These are phyloP conservation scores for Trifolium subterraneum DNA, from an alignment of 306 rosid species.

Conservation along the genomic window DNA sequence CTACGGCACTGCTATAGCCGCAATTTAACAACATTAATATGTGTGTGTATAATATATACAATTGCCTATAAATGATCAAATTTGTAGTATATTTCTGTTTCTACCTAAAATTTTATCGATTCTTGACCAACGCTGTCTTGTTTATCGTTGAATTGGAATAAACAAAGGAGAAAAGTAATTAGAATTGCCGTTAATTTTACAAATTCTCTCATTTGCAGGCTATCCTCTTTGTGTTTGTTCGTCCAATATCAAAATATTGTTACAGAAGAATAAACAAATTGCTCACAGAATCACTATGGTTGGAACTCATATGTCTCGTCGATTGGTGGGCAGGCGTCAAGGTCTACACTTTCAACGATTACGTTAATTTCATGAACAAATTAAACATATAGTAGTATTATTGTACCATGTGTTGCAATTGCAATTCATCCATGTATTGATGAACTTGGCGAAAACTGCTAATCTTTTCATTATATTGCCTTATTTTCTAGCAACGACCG, in stretches of 20 bases:
- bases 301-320: slow-evolving; percentile 81
- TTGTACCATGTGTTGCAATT: neutral
- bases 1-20: too few species aligned
- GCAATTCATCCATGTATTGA: slow-evolving; percentile 4
- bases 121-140: slow-evolving; percentile 24
- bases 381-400: neutral
- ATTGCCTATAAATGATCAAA: neutral
- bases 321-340: slow-evolving; percentile 94
- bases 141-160: neutral
- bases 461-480: neutral
- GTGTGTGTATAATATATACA: neutral
- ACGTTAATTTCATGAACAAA: neutral
- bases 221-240: slow-evolving; percentile 61
- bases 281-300: slow-evolving; percentile 78
- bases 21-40: neutral
- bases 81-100: neutral
- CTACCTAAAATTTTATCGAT: neutral
- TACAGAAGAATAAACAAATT: slow-evolving; percentile 73
- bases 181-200: neutral
- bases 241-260: slow-evolving; percentile 66
- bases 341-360: slow-evolving; percentile 52
- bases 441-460: neutral
- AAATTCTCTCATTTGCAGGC: slow-evolving; percentile 51
- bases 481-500: too few species aligned
- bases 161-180: neutral